Base-by-base conservation (phyloP, 2,329 filamentous ascomycete species). In the Chaetomiaceae sp. region DNA sequence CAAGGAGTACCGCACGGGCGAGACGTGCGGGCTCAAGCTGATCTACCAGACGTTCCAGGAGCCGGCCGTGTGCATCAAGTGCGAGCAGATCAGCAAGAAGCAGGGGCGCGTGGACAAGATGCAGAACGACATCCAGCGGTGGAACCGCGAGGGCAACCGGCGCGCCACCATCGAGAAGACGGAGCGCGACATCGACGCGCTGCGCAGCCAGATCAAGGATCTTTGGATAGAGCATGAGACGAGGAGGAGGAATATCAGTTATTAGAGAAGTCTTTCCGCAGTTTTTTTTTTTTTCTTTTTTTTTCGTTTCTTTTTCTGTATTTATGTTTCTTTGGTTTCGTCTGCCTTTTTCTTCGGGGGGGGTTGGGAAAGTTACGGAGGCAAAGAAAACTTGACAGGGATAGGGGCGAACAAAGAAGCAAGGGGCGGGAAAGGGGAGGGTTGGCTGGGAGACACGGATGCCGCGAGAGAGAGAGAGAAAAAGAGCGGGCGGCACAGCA, bases 21-120 rank as follows among this genome's bases (percentile, higher is more conserved):
- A 97, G 77, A 96, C 92, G 33, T 97, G 92, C 73, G 92, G 92
- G 57, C 86, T 96, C 74, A 95, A 90, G 74, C 81, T 96, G 59
- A 85, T 96, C 66, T 90, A 87, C 75, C 75, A 82, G 62, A 91
- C 89, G 23, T 77, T 82, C 59, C 75, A 76, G 54, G 77, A 86
- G 49, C 63, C 69, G 38, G 80, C 81, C 51, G 81, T 82, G 64
- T 97, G 92, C 77, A 89, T 87, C 68, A 78, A 90, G 58, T 97
- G 92, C 74, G 85, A 90, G 65, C 90, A 94, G 72, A 90, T 91
- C 62, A 86, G 90, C 66, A 91, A 87, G 72, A 96, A 96, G 74
- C 74, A 80, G 66, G 83, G 89, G 51, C 84, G 88, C 58, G 80
- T 84, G 65, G 75, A 77, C 66, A 89, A 90, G 72, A 89, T 95